Conservation (phyloP, 2,329 filamentous ascomycete species). For the Pseudocercospora crystallina region DNA sequence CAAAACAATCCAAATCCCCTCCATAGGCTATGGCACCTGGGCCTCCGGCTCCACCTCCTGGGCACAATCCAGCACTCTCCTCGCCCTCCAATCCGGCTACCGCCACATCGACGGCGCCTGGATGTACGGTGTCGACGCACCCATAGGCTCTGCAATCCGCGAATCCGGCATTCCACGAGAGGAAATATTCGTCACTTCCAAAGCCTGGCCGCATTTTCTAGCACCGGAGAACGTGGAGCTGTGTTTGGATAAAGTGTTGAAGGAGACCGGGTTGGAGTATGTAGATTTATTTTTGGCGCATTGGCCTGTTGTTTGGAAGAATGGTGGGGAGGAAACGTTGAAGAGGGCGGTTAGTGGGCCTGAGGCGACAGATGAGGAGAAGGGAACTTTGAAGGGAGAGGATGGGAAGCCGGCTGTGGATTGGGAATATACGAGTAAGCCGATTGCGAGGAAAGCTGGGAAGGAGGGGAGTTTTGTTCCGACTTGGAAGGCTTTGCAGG, state of each 20-base stretch:
- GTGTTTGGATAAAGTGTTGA: constrained; percentile 39
- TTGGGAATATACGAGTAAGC: constrained; percentile 21
- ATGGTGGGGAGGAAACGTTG: constrained; percentile 17
- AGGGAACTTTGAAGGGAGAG: constrained; percentile 9
- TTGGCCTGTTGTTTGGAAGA: constrained; percentile 35
- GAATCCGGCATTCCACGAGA: constrained; percentile 26
- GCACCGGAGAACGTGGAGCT: constrained; percentile 27
- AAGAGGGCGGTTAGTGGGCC: constrained; percentile 18
- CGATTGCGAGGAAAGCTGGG: constrained; percentile 19
- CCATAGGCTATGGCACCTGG: constrained; percentile 30
- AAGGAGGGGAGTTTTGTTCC: constrained; percentile 26
- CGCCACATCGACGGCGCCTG: constrained; percentile 33
- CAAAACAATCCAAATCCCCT: constrained; percentile 27
- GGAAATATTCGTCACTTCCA: constrained; percentile 25
- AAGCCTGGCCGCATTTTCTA: no score
- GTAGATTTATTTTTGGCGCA: constrained; percentile 47
- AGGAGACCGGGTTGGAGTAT: constrained; percentile 42
- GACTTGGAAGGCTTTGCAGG: constrained; percentile 33
- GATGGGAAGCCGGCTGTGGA: constrained; percentile 23
- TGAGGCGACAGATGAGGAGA: constrained; percentile 11
- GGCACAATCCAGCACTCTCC: constrained; percentile 26
- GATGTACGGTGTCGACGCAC: constrained; percentile 25
- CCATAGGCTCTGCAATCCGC: constrained; percentile 25
- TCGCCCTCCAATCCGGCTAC: constrained; percentile 29
- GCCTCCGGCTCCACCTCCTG: constrained; percentile 24